These are phyloP conservation scores for Mycena crocata DNA, from an alignment of 768 basidiomycete genomes.

Conservation along the genomic window DNA sequence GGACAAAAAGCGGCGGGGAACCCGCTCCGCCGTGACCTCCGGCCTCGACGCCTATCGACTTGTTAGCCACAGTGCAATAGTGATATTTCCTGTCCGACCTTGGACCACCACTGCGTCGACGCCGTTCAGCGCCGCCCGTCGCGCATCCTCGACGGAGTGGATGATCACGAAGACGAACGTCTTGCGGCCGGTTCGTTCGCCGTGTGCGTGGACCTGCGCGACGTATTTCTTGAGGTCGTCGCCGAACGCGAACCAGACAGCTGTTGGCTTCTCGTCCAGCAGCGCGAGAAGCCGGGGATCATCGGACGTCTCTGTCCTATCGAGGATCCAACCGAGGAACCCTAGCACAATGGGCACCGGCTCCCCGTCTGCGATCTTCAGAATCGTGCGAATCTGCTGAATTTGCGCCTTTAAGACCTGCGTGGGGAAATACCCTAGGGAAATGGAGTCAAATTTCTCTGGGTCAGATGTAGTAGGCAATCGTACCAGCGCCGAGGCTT, in stretches of 20 bases:
- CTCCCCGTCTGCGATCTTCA: slow-evolving; percentile 43
- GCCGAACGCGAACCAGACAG: slow-evolving; percentile 75
- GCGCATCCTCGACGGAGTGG: slow-evolving; percentile 60
- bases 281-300: slow-evolving; percentile 53
- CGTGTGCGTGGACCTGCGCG: slow-evolving; percentile 54
- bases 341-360: slow-evolving; percentile 65
- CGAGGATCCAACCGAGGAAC: slow-evolving; percentile 60
- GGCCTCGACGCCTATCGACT: slow-evolving; percentile 45
- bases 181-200: slow-evolving; percentile 50
- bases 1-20: slow-evolving; percentile 58
- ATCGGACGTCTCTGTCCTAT: slow-evolving; percentile 51
- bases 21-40: slow-evolving; percentile 51
- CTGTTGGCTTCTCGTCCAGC: slow-evolving; percentile 59
- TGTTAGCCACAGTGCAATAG: too few species aligned
- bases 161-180: slow-evolving; percentile 68
- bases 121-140: slow-evolving; percentile 59
- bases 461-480: slow-evolving; percentile 3
- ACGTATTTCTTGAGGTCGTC: slow-evolving; percentile 62
- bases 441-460: slow-evolving; percentile 1
- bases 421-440: slow-evolving; percentile 51
- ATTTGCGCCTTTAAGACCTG: slow-evolving; percentile 53
- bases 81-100: slow-evolving; percentile 50
- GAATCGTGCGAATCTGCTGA: slow-evolving; percentile 47
- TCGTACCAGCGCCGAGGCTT: slow-evolving; percentile 63
- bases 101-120: slow-evolving; percentile 74